Percentiles rank a stretch among this genome's conserved stretches.
Evolutionary conservation across 2,329 filamentous ascomycete genomes (phyloP).

Genomic region (Trichoderma polysporum): DNA sequence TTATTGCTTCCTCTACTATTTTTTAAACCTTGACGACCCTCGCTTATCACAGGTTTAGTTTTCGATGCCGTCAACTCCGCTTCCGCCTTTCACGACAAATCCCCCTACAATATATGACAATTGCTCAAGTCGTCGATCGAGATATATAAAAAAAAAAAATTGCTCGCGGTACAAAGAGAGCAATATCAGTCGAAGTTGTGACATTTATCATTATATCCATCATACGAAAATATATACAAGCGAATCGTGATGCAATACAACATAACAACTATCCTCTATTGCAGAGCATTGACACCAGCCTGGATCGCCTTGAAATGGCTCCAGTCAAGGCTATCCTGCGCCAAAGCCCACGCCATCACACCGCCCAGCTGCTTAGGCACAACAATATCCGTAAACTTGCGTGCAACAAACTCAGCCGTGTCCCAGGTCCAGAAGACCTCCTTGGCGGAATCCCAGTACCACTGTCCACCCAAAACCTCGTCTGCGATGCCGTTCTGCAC

Average conservation of each 20-base stretch:
- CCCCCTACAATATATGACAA: not conserved
- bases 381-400: slow-evolving; percentile 49
- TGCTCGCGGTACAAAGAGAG: not conserved
- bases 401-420: slow-evolving; percentile 45
- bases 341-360: slow-evolving; percentile 55
- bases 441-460: slow-evolving; percentile 50
- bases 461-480: slow-evolving; percentile 52
- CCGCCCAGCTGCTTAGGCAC: slow-evolving; percentile 45
- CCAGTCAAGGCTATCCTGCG: slow-evolving; percentile 47
- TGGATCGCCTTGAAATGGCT: slow-evolving; percentile 45
- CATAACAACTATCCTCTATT: not conserved
- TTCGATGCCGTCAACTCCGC: not conserved
- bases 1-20: not conserved
- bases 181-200: not conserved
- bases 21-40: not conserved
- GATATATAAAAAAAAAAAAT: not conserved
- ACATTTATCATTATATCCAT: not conserved
- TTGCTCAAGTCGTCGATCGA: not conserved
- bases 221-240: not conserved
- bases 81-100: not conserved
- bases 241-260: not conserved
- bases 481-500: slow-evolving; percentile 43
- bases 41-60: not conserved
- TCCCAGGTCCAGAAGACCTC: slow-evolving; percentile 58
- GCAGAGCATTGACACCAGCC: slow-evolving; percentile 16